phyloP scores from a whole-genome alignment of 75 land plant species.

The Gnetum montanum region DNA sequence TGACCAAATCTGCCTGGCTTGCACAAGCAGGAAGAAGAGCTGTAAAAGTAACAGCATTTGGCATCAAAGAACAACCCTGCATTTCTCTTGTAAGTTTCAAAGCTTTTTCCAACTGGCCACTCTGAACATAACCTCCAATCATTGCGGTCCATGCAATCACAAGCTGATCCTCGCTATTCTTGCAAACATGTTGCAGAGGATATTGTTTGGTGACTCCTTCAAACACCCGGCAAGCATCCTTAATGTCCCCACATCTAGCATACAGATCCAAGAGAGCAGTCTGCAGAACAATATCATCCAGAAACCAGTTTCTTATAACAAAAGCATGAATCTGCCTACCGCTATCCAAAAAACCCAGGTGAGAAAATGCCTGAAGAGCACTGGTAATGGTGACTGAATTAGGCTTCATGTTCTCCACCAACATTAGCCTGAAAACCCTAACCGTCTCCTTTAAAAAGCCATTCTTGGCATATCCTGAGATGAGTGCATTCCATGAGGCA shows the following conservation, averaged over 20 bases:
- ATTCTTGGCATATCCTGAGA: constrained; percentile 19
- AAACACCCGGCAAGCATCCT: constrained; percentile 21
- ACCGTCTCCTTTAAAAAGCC: constrained; percentile 20
- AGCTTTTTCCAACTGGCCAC: constrained; percentile 35
- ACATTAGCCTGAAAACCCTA: constrained; percentile 16
- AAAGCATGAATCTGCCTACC: constrained; percentile 25
- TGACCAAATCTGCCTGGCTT: constrained; percentile 10
- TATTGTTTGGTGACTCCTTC: constrained; percentile 19
- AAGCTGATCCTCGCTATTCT: constrained; percentile 32
- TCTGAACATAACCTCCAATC: constrained; percentile 45
- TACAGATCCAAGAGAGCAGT: constrained; percentile 32
- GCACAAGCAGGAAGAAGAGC: constrained; percentile 41
- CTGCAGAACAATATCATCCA: constrained; percentile 11
- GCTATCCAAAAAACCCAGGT: constrained; percentile 9
- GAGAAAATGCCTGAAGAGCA: constrained; percentile 24
- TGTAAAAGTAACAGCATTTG: constrained; percentile 55
- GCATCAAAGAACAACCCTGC: constrained; percentile 38
- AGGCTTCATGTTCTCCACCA: constrained; percentile 8
- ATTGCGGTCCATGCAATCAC: constrained; percentile 44
- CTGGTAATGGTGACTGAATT: constrained; percentile 16
- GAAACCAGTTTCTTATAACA: constrained; percentile 15
- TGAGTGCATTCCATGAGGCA: constrained; percentile 29
- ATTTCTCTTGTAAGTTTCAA: constrained; percentile 30
- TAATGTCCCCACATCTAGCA: constrained; percentile 34
- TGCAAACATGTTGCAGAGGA: constrained; percentile 23